Evolutionary conservation across 768 basidiomycete genomes (phyloP).

Genomic region (Termitomyces sp.): DNA sequence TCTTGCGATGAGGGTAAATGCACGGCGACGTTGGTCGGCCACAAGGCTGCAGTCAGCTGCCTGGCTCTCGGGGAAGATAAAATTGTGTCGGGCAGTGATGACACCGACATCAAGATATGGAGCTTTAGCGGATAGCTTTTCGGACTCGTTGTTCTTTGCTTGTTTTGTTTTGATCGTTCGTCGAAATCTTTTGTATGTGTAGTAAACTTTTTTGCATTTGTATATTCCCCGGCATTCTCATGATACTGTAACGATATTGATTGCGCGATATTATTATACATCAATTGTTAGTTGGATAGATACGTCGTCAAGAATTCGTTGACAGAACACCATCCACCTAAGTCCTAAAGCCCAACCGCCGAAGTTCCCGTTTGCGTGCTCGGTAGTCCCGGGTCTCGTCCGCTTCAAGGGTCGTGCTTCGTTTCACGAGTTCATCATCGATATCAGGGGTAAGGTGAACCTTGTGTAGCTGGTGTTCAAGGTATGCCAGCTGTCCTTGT

Average conservation of each 20-base stretch:
- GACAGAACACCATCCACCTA: not conserved
- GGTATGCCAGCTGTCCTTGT: not conserved
- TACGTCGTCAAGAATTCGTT: not conserved
- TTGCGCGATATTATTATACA: no score
- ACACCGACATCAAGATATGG: constrained; percentile 87
- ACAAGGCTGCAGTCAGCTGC: constrained; percentile 92
- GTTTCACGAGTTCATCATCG: constrained; percentile 30
- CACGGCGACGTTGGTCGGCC: constrained; percentile 87
- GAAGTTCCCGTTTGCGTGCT: constrained; percentile 17
- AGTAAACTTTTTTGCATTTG: not conserved
- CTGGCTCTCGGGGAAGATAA: constrained; percentile 90
- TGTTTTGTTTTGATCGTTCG: constrained; percentile 8
- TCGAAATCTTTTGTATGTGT: not conserved
- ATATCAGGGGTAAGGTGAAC: not conserved
- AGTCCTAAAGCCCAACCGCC: constrained; percentile 19
- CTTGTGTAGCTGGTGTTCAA: not conserved
- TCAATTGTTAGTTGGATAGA: not conserved
- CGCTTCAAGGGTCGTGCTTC: constrained; percentile 27
- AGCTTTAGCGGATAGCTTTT: constrained; percentile 45
- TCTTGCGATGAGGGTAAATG: constrained; percentile 85
- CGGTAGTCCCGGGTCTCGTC: constrained; percentile 22
- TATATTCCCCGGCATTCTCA: no score
- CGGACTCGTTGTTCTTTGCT: not conserved
- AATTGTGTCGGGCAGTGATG: constrained; percentile 95
- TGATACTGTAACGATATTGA: no score